Conservation (phyloP, 176 grass and related monocot genomes). For the Carex parvula region DNA sequence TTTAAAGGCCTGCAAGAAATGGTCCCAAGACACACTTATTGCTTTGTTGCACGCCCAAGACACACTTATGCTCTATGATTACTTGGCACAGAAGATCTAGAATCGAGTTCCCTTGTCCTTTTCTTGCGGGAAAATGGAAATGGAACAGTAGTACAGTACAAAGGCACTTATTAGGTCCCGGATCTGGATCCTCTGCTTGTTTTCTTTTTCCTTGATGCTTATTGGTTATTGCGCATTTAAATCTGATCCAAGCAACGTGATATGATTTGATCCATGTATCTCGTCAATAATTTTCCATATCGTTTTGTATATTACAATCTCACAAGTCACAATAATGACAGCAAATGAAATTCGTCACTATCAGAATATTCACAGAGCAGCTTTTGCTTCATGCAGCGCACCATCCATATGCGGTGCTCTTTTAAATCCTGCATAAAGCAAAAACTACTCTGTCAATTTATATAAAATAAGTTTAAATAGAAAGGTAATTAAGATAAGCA, state of each 20-base stretch:
- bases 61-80: neutral
- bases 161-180: slow-evolving; percentile 15
- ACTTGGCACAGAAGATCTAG: neutral
- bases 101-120: slow-evolving; percentile 1
- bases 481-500: neutral
- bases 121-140: slow-evolving; percentile 10
- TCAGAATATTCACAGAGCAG: no score
- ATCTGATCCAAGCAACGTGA: neutral
- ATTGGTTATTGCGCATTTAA: neutral
- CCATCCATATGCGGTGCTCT: no score
- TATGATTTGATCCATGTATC: neutral
- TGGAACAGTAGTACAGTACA: neutral
- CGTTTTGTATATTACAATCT: neutral
- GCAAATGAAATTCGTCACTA: no score
- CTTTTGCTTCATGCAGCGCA: no score
- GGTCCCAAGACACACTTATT: no score
- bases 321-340: no score
- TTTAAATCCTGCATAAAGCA: no score
- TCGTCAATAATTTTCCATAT: no score
- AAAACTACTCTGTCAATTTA: no score
- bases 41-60: no score
- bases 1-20: neutral
- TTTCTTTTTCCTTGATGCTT: neutral
- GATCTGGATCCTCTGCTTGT: no score
- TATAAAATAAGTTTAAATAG: no score